phyloP scores from a whole-genome alignment of 2,329 filamentous ascomycete genomes.

The Didymella segeticola region DNA sequence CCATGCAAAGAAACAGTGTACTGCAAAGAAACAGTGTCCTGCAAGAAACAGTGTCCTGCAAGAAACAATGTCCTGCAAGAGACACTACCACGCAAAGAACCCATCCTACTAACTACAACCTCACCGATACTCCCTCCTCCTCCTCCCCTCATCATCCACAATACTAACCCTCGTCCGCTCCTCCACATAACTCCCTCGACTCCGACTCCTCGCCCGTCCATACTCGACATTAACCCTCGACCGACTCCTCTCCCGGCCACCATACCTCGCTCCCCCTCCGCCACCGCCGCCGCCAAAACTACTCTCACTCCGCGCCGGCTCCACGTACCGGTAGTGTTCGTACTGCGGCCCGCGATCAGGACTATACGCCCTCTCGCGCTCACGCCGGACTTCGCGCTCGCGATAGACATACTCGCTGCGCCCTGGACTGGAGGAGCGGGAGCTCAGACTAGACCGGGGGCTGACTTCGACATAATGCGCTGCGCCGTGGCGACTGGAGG shows the following conservation, averaged over 20 bases:
- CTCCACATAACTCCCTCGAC: slow-evolving; percentile 30
- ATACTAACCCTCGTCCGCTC: slow-evolving; percentile 44
- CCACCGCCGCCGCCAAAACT: slow-evolving; percentile 36
- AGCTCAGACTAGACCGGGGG: slow-evolving; percentile 44
- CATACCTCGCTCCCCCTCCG: slow-evolving; percentile 35
- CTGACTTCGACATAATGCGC: slow-evolving; percentile 56
- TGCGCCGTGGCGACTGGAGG: slow-evolving; percentile 28
- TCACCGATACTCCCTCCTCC: slow-evolving; percentile 31
- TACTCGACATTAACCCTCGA: slow-evolving; percentile 36
- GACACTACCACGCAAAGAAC: too few species aligned
- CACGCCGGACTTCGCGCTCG: slow-evolving; percentile 54
- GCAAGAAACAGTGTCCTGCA: too few species aligned
- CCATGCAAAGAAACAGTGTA: not conserved
- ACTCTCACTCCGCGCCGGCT: slow-evolving; percentile 45
- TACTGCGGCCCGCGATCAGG: slow-evolving; percentile 48
- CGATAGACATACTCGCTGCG: slow-evolving; percentile 51
- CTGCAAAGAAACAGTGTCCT: too few species aligned
- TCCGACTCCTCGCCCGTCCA: slow-evolving; percentile 12
- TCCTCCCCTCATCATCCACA: slow-evolving; percentile 31
- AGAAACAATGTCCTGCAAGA: too few species aligned
- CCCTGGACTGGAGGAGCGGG: slow-evolving; percentile 37
- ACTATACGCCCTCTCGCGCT: slow-evolving; percentile 49
- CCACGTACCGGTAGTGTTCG: slow-evolving; percentile 57
- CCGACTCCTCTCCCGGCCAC: slow-evolving; percentile 34
- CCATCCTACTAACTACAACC: not conserved